phyloP scores from a whole-genome alignment of 345 rosid genomes.

The Corchorus olitorius region DNA sequence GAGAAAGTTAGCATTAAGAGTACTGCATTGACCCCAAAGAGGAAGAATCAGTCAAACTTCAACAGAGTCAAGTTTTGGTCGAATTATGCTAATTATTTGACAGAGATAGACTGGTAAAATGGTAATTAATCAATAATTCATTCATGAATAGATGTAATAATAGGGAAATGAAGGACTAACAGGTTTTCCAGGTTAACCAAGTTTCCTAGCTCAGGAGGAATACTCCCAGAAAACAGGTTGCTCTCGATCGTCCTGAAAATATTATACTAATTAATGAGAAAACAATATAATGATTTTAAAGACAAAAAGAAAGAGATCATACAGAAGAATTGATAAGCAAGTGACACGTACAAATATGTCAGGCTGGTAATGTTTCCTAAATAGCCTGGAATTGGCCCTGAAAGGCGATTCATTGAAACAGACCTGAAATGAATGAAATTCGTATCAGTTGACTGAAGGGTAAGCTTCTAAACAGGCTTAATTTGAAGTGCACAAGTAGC shows the following conservation, averaged over 20 bases:
- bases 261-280: not conserved
- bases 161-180: not conserved
- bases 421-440: slow-evolving; percentile 28
- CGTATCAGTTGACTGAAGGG: not conserved
- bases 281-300: not conserved
- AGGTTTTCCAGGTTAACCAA: slow-evolving; percentile 21
- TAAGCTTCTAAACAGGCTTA: not conserved
- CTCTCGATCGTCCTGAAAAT: slow-evolving; percentile 15
- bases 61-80: not conserved
- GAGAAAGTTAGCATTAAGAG: slow-evolving; percentile 14
- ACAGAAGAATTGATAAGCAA: not conserved
- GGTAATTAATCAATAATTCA: not conserved
- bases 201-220: slow-evolving; percentile 21
- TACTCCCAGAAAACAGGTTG: slow-evolving; percentile 21
- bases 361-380: slow-evolving; percentile 42
- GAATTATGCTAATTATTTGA: not conserved
- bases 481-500: not conserved
- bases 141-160: not conserved
- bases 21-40: not conserved
- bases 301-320: not conserved
- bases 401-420: slow-evolving; percentile 38
- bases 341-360: slow-evolving; percentile 35
- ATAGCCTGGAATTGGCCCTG: slow-evolving; percentile 43
- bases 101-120: not conserved
- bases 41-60: not conserved